Percentiles rank a stretch among this genome's conserved stretches.
Evolutionary conservation across 2,329 filamentous ascomycete genomes (phyloP).

Genomic region (Epichloe uncinata): DNA sequence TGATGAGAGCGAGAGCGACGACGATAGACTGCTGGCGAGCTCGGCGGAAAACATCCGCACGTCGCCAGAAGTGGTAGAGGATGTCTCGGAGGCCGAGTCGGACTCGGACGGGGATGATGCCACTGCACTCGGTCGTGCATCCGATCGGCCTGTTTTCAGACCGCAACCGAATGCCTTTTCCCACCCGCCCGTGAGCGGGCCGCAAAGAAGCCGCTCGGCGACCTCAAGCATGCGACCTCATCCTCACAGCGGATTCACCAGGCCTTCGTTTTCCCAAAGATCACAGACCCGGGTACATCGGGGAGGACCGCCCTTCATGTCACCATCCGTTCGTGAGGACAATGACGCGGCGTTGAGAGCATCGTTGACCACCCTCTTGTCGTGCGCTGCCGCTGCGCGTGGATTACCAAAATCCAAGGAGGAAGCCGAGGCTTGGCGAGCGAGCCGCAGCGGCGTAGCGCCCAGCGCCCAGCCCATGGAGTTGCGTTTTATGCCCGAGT

Average conservation of each 20-base stretch:
- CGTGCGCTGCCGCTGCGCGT: slow-evolving; percentile 83
- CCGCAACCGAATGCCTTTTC: slow-evolving; percentile 90
- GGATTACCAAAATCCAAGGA: slow-evolving; percentile 56
- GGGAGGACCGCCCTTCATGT: slow-evolving; percentile 48
- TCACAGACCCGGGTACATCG: slow-evolving; percentile 34
- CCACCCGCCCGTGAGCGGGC: slow-evolving; percentile 52
- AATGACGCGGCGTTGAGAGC: slow-evolving; percentile 88
- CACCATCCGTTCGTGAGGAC: slow-evolving; percentile 66
- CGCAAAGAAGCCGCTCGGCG: slow-evolving; percentile 35
- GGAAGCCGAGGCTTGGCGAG: slow-evolving; percentile 24
- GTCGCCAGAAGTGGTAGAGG: slow-evolving; percentile 22
- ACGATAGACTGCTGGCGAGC: slow-evolving; percentile 52
- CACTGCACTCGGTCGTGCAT: slow-evolving; percentile 59
- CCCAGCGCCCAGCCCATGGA: slow-evolving; percentile 42
- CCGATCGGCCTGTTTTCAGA: slow-evolving; percentile 49
- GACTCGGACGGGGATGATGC: slow-evolving; percentile 58
- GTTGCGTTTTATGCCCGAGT: slow-evolving; percentile 46
- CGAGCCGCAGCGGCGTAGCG: slow-evolving; percentile 25
- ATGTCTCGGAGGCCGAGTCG: slow-evolving; percentile 34
- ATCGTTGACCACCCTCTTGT: slow-evolving; percentile 86
- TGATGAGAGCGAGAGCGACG: slow-evolving; percentile 82
- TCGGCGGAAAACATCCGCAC: slow-evolving; percentile 40
- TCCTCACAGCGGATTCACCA: slow-evolving; percentile 35
- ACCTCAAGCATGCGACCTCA: slow-evolving; percentile 35
- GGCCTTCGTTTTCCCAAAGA: slow-evolving; percentile 35